phyloP scores from a whole-genome alignment of 2,329 filamentous ascomycete genomes.

The Epichloe uncinata region DNA sequence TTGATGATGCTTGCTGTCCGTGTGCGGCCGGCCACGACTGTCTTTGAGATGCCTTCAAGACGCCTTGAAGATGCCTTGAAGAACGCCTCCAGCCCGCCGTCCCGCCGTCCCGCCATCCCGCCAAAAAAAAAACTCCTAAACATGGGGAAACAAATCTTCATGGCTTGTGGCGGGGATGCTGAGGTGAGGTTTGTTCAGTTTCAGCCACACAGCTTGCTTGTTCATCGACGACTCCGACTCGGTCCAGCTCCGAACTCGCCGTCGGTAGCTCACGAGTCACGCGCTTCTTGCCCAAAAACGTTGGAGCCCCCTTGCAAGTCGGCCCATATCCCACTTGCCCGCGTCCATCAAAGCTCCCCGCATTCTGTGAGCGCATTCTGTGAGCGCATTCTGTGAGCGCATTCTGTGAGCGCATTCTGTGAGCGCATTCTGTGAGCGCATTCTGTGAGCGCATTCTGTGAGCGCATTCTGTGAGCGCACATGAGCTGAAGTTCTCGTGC shows the following conservation, averaged over 20 bases:
- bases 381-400: neutral
- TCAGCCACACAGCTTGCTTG: neutral
- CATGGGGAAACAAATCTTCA: neutral
- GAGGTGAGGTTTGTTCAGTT: neutral
- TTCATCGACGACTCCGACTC: neutral
- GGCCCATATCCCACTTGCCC: slow-evolving; percentile 2
- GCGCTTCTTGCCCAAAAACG: neutral
- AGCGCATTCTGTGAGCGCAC: neutral
- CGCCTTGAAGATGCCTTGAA: too few species aligned
- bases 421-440: neutral
- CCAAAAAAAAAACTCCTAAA: neutral
- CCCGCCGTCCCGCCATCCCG: too few species aligned
- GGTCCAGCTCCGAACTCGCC: neutral
- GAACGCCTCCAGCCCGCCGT: too few species aligned
- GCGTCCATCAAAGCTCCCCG: slow-evolving; percentile 1
- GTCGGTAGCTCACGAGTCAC: neutral
- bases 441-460: neutral
- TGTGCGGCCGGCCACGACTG: too few species aligned
- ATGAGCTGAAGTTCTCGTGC: too few species aligned
- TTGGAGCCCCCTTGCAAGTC: neutral
- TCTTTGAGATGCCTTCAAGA: neutral
- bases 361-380: neutral
- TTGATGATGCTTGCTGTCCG: neutral
- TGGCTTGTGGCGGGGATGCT: neutral
- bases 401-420: neutral